Evolutionary conservation across 2,329 filamentous ascomycete species (phyloP), one percentile per base, ranked within the genome.

Genomic region (Aspergillus quadricinctus): DNA sequence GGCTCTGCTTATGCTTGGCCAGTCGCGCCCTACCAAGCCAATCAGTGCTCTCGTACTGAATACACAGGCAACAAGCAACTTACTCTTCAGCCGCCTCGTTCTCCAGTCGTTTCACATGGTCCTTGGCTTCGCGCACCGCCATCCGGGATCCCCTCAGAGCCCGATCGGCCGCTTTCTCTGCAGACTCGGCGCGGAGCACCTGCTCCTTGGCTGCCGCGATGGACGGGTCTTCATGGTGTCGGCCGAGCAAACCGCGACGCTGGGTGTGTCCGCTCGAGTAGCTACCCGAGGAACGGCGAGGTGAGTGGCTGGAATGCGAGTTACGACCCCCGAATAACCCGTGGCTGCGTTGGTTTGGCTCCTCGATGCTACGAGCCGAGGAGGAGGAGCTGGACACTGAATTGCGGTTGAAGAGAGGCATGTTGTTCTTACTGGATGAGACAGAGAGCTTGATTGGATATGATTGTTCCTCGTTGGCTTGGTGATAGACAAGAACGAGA

Each of bases 1-100:
- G 83, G 52, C 80, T 78, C 72, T 87, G 81, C 81, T 89, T 89
- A 52, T 88, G 82, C 79, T 84, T 87, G 1, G 86, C 86, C 45
- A 81, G 71, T 23, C 85, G 76, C 1, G 86, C 83, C 67, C 68
- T 72, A n/a, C 2, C 4, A 45, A 10, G 48, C 27, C 9, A 37
- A 17, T 37, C 11, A 21, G 10, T n/a, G 10, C 2, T 21, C 11
- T 9, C 6, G 9, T 3, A 23, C 21, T 46, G 14, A 35, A 19
- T 43, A 43, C 43, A 6, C 14, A 35, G 19, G 9, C 23, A 11
- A 3, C 27, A 29, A 49, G 50, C 25, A 11, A 63, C 70, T 64
- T 59, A 73, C 67, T 88, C 84, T 72, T 87, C 85, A 63, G 79
- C 79, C 1, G 86, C 86, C 74, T 89, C 87, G 52, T 79, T 69